These are phyloP conservation scores for Penicillium paradoxum DNA, from an alignment of 495 filamentous ascomycete genomes.

Conservation along the genomic window DNA sequence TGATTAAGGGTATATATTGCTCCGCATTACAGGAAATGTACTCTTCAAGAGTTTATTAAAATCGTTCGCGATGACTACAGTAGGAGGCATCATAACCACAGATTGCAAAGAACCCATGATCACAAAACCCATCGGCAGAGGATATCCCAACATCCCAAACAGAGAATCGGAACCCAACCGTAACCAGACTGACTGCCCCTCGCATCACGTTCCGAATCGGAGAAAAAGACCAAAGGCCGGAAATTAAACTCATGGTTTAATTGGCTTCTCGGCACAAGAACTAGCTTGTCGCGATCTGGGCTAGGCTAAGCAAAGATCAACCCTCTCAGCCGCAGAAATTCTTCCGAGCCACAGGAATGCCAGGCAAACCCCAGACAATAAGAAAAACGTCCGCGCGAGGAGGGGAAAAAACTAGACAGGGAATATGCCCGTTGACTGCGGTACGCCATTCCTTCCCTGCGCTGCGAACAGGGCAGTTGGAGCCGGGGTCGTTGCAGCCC, in stretches of 20 bases:
- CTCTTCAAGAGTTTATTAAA: too few species aligned
- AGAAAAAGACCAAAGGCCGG: conserved; percentile 12
- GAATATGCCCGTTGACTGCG: not conserved
- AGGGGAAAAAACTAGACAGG: not conserved
- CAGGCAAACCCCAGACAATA: not conserved
- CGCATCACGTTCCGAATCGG: conserved; percentile 15
- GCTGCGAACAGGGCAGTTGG: conserved; percentile 3
- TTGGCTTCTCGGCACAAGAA: conserved; percentile 35
- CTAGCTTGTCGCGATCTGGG: conserved; percentile 47
- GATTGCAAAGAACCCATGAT: not conserved
- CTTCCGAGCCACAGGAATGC: conserved; percentile 6
- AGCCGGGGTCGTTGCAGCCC: conserved; percentile 1
- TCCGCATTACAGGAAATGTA: too few species aligned
- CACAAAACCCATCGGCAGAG: not conserved
- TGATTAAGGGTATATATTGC: too few species aligned
- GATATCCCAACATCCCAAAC: not conserved
- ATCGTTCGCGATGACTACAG: not conserved
- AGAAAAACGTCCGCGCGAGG: not conserved
- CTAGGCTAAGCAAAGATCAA: conserved; percentile 37
- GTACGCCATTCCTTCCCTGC: not conserved
- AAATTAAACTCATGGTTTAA: conserved; percentile 5
- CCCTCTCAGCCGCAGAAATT: conserved; percentile 11
- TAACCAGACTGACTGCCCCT: conserved; percentile 10
- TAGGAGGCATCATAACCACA: not conserved
- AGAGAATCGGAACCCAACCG: not conserved